Evolutionary conservation across 1,284 basidiomycete species (phyloP), one percentile per base, ranked within the genome.

Genomic region (Leccinum fuscescens): DNA sequence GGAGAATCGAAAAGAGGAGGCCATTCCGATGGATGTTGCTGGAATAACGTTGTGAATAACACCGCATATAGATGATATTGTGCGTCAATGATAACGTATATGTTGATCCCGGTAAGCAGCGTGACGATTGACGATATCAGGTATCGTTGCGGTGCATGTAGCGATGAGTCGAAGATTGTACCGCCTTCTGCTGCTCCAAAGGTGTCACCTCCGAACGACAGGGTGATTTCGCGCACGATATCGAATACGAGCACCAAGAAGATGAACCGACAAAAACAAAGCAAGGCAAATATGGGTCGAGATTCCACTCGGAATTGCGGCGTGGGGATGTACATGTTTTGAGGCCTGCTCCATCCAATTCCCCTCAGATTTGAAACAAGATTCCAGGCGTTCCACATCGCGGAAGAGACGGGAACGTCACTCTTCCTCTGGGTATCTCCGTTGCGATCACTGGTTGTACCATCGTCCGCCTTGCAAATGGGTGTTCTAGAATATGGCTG

Each of bases 131-230:
- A 73, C 3, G 82, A 79, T 46, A 76, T 79, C 24, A 75, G 54
- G 66, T 84, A 82, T 33, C 81, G 80, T 27, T 67, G 63, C 6
- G 74, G 27, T 1, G 74, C 76, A 17, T 80, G 70, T 1, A 83
- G 67, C 14, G 75, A 70, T 12, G 70, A 49, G 65, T 85, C 79
- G 66, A 82, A 86, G 58, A 89, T 83, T 27, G 80, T 78, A 7
- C 79, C 79, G 1, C 72, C 71, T n/a, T 59, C 37, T 15, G 66
- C 39, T n/a, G 61, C 62, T 55, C 63, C 71, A 55, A 74, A 71
- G 2, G 72, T 64, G 9, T 61, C 50, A 0, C 62, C 62, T 52
- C 71, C 70, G 35, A 73, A 53, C 1, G 49, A 59, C 11, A 39
- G 55, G 24, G 56, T 8, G 9, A 4, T 56, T 52, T 3, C 17